Base-by-base conservation (phyloP, 2,329 filamentous ascomycete species). In the Neonectria hederae region DNA sequence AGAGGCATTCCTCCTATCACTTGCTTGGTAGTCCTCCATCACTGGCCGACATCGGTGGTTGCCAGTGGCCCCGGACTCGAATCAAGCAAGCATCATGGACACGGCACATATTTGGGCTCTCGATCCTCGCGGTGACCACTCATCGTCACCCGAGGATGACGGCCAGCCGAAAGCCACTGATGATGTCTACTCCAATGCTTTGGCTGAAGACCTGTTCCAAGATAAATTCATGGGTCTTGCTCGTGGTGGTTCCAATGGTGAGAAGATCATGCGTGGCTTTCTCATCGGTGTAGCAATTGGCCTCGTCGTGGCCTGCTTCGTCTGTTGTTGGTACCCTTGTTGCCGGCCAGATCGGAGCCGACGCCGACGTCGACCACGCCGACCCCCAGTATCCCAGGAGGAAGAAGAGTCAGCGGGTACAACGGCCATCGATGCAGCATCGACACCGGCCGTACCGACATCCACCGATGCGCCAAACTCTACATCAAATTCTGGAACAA, bases 281-380 rank as follows among this genome's bases (percentile, higher is more conserved):
- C 67, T 78, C 21, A 74, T 78, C 48, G 77, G 76, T 43, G 67
- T 78, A 26, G 76, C 73, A 1, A 64, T 77, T 22, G 76, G 76
- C 3, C 62, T 78, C 5, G 60, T 76, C 6, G 59, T 78, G n/a
- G 76, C 74, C 45, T 72, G 75, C 56, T 66, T 77, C 46, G 62
- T 75, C 30, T 77, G 76, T 61, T 78, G 76, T 59, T 78, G 76
- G 76, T 70, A 76, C 40, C 76, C 76, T 30, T 78, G 76, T 55
- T 75, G 75, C 42, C 59, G 72, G 30, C 61, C 69, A 53, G 43
- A 51, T 38, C 57, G 54, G 24, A 60, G 65, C 30, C 67, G 65
- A 56, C 67, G 69, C 35, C 62, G 61, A 46, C 68, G 65, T 21
- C 54, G 59, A 57, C 68, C 61, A 28, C 65, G 65, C 40, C 66